These are phyloP conservation scores for Tausonia pullulans DNA, from an alignment of 1,284 basidiomycete genomes.

Conservation along the genomic window DNA sequence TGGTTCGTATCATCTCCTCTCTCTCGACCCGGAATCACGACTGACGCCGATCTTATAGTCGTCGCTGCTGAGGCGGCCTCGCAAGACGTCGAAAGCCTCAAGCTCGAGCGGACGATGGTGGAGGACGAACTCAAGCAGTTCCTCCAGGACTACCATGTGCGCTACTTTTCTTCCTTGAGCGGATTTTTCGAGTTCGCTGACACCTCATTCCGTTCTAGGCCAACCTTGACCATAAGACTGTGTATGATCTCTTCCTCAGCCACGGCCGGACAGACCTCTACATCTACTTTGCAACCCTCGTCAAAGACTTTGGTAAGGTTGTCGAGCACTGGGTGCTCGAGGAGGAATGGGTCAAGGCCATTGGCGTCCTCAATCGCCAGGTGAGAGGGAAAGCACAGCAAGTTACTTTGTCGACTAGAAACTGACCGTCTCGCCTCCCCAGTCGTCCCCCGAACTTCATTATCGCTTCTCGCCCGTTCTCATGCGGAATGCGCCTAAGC, in stretches of 20 bases:
- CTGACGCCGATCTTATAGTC: conserved; percentile 16
- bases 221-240: conserved; percentile 70
- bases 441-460: conserved; percentile 76
- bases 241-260: conserved; percentile 84
- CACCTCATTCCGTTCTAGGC: conserved; percentile 38
- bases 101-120: conserved; percentile 66
- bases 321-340: conserved; percentile 88
- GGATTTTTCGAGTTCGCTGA: not conserved
- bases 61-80: conserved; percentile 60
- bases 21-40: not conserved
- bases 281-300: conserved; percentile 71
- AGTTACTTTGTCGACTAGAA: not conserved
- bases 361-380: conserved; percentile 77
- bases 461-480: conserved; percentile 85
- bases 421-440: conserved; percentile 8
- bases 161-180: conserved; percentile 5
- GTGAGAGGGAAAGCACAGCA: conserved; percentile 36
- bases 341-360: conserved; percentile 82
- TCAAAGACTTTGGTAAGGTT: conserved; percentile 73
- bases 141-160: conserved; percentile 79
- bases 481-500: conserved; percentile 72
- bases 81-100: conserved; percentile 75
- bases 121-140: conserved; percentile 90
- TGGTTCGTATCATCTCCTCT: conserved; percentile 28
- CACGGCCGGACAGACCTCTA: conserved; percentile 90